Conservation (phyloP, 495 filamentous ascomycete species). For the Parathielavia appendiculata region DNA sequence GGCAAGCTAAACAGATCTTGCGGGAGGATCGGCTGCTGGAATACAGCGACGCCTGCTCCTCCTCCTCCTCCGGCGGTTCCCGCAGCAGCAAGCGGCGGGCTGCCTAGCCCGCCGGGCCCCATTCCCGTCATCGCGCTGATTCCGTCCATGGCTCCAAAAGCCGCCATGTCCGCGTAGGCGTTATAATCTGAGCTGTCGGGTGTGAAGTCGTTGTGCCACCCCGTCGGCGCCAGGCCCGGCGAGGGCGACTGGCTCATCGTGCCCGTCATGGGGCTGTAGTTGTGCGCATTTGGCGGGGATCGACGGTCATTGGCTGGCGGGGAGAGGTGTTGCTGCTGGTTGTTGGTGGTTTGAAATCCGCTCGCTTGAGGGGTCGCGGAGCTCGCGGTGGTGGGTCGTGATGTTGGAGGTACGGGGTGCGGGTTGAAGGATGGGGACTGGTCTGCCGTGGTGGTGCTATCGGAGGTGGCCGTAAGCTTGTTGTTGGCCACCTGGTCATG, state of each 20-base stretch:
- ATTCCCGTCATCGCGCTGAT: conserved; percentile 1
- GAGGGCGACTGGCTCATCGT: conserved; percentile 31
- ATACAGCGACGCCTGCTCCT: conserved; percentile 16
- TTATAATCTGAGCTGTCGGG: conserved; percentile 33
- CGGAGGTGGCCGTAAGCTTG: conserved; percentile 1
- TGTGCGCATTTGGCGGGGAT: conserved; percentile 27
- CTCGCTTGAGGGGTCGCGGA: conserved; percentile 36
- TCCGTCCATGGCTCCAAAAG: conserved; percentile 34
- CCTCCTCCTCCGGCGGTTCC: not conserved
- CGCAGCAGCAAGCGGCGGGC: conserved; percentile 29
- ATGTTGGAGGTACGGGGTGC: conserved; percentile 29
- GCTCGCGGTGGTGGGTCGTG: conserved; percentile 31
- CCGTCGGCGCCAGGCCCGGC: conserved; percentile 29
- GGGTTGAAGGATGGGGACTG: conserved; percentile 32
- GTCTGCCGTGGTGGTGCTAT: conserved; percentile 20
- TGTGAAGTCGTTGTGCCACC: conserved; percentile 31
- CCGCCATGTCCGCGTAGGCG: conserved; percentile 47
- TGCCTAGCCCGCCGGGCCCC: conserved; percentile 29
- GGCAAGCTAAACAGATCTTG: conserved; percentile 95
- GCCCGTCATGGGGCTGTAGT: conserved; percentile 36
- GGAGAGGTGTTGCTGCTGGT: conserved; percentile 34
- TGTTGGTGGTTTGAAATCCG: conserved; percentile 8
- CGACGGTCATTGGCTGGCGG: conserved; percentile 38
- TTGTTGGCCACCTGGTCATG: conserved; percentile 18
- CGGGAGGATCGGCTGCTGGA: conserved; percentile 89